Conservation (phyloP, 228 moss, liverwort and hornwort genomes). For the Sphagnum magellanicum region DNA sequence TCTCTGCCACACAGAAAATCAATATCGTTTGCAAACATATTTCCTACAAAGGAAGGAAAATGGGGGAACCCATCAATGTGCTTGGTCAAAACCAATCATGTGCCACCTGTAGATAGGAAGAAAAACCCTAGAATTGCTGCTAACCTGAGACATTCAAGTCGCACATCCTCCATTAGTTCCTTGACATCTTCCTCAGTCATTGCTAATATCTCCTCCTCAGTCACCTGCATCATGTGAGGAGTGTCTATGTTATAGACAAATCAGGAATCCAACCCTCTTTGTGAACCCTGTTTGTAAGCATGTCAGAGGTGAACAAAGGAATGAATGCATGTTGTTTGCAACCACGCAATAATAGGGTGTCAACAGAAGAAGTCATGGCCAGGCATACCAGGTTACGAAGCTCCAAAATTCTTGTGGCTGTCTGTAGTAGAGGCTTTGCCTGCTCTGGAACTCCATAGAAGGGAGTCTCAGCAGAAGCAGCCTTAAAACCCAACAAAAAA, state of each 20-base stretch:
- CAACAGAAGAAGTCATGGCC: too few species aligned
- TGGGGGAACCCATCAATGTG: too few species aligned
- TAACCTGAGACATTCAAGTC: constrained; percentile 68
- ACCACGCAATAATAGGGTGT: too few species aligned
- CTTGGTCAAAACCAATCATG: too few species aligned
- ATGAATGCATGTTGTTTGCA: too few species aligned
- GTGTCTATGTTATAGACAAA: too few species aligned
- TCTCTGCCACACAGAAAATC: background rate
- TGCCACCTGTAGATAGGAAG: too few species aligned
- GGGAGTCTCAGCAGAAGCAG: constrained; percentile 26
- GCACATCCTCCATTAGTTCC: constrained; percentile 67
- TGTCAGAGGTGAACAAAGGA: too few species aligned
- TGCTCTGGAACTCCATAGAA: constrained; percentile 66
- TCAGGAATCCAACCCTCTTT: too few species aligned
- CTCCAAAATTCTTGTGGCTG: constrained; percentile 61
- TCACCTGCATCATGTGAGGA: constrained; percentile 17
- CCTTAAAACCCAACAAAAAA: constrained; percentile 8
- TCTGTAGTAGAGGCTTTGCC: constrained; percentile 49
- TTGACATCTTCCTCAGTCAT: constrained; percentile 56
- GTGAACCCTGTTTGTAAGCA: too few species aligned
- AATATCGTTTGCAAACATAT: background rate
- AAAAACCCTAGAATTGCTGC: background rate
- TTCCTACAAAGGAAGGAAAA: too few species aligned
- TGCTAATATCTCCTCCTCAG: constrained; percentile 32
- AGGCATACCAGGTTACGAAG: constrained; percentile 51